Evolutionary conservation across 1,284 basidiomycete species (phyloP).

Genomic region (Boletus semigastroideus): DNA sequence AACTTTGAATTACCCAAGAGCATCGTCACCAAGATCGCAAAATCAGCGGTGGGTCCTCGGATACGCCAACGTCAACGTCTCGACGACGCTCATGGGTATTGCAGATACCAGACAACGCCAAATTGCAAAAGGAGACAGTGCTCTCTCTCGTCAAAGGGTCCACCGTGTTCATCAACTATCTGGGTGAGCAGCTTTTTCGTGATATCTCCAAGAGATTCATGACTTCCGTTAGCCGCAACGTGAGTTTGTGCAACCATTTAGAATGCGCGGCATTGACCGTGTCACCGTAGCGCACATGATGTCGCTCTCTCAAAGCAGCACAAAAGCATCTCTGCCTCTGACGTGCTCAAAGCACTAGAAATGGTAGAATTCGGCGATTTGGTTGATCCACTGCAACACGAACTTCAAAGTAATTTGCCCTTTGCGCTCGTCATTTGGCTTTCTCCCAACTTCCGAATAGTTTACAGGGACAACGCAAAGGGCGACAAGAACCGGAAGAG

Average conservation of each 20-base stretch:
- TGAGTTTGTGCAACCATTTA: constrained; percentile 34
- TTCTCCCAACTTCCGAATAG: constrained; percentile 33
- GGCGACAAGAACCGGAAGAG: constrained; percentile 51
- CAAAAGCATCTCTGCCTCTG: constrained; percentile 85
- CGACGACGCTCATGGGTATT: not conserved
- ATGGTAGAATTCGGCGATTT: constrained; percentile 80
- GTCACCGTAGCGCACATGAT: constrained; percentile 71
- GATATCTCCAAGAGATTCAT: constrained; percentile 1
- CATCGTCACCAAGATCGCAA: constrained; percentile 80
- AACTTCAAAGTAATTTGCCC: constrained; percentile 59
- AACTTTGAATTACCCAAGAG: constrained; percentile 85
- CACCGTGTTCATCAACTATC: constrained; percentile 89
- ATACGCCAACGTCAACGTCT: not conserved
- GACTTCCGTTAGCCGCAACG: constrained; percentile 58
- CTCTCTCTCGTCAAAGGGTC: constrained; percentile 81
- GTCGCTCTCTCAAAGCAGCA: constrained; percentile 81
- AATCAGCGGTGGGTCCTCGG: constrained; percentile 55
- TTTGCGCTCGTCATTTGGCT: constrained; percentile 18
- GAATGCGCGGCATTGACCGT: constrained; percentile 9
- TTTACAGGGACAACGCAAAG: constrained; percentile 59
- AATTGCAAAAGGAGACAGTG: constrained; percentile 85
- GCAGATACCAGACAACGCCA: constrained; percentile 81
- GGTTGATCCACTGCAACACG: constrained; percentile 63
- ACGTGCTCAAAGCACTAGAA: constrained; percentile 85
- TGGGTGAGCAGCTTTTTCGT: constrained; percentile 54